These are phyloP conservation scores for Candida silvatica DNA, from an alignment of 805 yeast genomes.

Conservation along the genomic window DNA sequence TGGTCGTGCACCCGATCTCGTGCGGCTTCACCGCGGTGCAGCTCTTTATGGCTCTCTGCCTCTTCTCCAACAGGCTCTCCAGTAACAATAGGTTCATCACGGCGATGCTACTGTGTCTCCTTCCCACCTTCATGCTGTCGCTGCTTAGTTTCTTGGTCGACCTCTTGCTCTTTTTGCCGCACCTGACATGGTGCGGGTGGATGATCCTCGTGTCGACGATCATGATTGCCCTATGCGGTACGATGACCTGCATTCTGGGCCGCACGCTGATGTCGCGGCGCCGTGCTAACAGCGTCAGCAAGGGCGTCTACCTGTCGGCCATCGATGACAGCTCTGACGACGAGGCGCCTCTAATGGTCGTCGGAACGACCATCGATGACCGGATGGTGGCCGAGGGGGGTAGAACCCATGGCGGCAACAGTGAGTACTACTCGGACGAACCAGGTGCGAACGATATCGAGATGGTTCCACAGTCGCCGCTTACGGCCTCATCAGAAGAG, in stretches of 20 bases:
- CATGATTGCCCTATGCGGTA: constrained; percentile 51
- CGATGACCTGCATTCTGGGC: constrained; percentile 64
- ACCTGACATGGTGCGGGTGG: constrained; percentile 83
- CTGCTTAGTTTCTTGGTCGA: constrained; percentile 77
- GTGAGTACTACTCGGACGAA: too few species aligned
- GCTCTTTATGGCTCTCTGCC: constrained; percentile 29
- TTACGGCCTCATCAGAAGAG: too few species aligned
- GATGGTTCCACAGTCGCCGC: too few species aligned
- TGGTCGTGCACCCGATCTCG: constrained; percentile 63
- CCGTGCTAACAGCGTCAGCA: constrained; percentile 3
- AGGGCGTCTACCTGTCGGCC: constrained; percentile 11
- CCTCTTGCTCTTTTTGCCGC: constrained; percentile 66
- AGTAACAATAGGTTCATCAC: constrained; percentile 36
- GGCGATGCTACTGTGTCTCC: constrained; percentile 45
- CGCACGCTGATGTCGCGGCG: constrained; percentile 49
- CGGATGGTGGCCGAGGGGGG: too few species aligned
- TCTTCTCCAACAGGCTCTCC: constrained; percentile 28
- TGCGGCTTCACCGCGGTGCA: constrained; percentile 44
- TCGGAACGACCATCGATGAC: background rate
- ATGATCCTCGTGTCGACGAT: constrained; percentile 62
- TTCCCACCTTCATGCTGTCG: constrained; percentile 62
- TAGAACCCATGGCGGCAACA: too few species aligned
- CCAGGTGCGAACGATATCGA: too few species aligned
- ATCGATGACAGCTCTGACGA: too few species aligned
- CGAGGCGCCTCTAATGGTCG: too few species aligned